Conservation (phyloP, 1,284 basidiomycete genomes). For the Irpex sp. region DNA sequence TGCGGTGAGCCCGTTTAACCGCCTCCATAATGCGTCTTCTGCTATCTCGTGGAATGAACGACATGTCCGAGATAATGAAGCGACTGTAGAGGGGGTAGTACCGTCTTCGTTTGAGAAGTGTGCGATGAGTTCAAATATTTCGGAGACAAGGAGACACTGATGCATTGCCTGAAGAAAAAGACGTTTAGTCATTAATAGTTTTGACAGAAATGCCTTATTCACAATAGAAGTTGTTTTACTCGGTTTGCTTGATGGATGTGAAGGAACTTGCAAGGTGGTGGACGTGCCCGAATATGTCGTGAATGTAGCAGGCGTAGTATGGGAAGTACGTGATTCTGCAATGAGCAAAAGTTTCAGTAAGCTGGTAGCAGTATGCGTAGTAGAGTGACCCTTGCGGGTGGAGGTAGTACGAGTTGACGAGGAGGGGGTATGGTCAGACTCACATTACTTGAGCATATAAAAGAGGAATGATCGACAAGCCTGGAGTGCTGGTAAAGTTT, state of each 20-base stretch:
- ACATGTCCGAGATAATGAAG: neutral
- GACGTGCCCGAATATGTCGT: neutral
- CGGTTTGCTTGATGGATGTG: neutral
- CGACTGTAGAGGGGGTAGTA: neutral
- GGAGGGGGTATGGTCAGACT: neutral
- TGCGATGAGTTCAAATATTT: neutral
- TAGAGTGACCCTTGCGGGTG: too few relatives aligned
- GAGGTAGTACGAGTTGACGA: neutral
- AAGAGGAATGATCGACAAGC: neutral
- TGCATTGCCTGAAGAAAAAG: neutral
- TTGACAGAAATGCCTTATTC: neutral
- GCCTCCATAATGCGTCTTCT: slow-evolving; percentile 1
- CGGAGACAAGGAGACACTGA: neutral
- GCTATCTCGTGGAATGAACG: neutral
- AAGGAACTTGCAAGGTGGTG: neutral
- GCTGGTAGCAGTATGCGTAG: neutral
- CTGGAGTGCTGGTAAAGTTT: neutral
- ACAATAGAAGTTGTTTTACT: neutral
- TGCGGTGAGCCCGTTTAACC: neutral
- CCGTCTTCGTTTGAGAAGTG: neutral
- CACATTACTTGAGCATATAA: neutral
- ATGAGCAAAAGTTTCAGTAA: neutral
- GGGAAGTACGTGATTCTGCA: neutral
- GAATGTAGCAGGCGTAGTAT: neutral
- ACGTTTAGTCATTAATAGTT: neutral